Conservation (phyloP, 2,329 filamentous ascomycete genomes). For the Epichloe sp. region DNA sequence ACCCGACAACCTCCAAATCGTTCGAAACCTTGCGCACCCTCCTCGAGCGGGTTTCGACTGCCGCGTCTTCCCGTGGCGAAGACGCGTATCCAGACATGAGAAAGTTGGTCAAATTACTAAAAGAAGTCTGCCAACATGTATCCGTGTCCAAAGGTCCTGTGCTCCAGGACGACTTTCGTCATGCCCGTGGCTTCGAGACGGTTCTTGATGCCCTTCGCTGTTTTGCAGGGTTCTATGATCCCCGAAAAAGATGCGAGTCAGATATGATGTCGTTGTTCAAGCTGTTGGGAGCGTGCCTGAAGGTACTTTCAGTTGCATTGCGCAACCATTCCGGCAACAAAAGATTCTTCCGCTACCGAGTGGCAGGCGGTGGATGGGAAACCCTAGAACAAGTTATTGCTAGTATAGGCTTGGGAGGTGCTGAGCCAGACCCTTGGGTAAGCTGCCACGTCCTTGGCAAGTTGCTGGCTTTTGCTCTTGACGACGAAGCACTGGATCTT, state of each 20-base stretch:
- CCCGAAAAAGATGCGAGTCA: constrained; percentile 41
- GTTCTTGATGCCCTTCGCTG: constrained; percentile 56
- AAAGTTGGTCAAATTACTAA: constrained; percentile 41
- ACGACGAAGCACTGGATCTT: constrained; percentile 59
- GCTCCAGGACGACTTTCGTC: constrained; percentile 69
- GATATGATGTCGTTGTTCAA: constrained; percentile 55
- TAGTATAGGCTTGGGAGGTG: constrained; percentile 50
- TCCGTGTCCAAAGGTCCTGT: constrained; percentile 33
- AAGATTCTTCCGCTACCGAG: constrained; percentile 70
- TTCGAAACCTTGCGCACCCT: constrained; percentile 44
- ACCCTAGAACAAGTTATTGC: constrained; percentile 60
- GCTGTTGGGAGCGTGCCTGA: constrained; percentile 57
- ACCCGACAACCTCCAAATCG: constrained; percentile 43
- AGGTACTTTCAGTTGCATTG: constrained; percentile 62
- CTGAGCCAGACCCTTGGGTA: constrained; percentile 54
- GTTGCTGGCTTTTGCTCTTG: constrained; percentile 66
- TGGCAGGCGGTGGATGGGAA: constrained; percentile 68
- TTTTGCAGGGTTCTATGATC: constrained; percentile 65
- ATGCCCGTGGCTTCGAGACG: constrained; percentile 64
- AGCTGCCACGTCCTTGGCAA: constrained; percentile 68
- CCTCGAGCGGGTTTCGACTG: constrained; percentile 32
- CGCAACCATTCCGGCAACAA: constrained; percentile 73
- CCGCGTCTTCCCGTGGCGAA: constrained; percentile 18
- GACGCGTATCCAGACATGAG: constrained; percentile 35
- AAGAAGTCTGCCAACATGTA: constrained; percentile 52